phyloP scores from a whole-genome alignment of 1,139 yeast genomes.

The Saccharomycopsis hybrid region DNA sequence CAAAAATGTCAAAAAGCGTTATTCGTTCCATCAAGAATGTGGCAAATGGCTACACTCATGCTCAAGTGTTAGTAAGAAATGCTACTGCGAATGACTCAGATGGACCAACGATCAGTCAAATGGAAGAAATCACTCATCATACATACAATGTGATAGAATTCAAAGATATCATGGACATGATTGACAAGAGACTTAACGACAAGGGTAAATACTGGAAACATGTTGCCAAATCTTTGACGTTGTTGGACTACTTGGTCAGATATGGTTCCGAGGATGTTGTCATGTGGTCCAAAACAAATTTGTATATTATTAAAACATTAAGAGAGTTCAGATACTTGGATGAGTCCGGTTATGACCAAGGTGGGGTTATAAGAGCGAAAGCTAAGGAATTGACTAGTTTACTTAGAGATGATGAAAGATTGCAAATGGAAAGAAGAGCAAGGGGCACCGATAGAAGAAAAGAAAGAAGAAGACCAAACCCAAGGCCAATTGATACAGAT shows the following conservation, averaged over 20 bases:
- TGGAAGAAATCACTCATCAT: conserved; percentile 77
- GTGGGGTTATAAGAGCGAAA: conserved; percentile 81
- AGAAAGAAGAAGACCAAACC: conserved; percentile 26
- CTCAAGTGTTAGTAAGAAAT: conserved; percentile 83
- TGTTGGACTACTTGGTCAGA: conserved; percentile 81
- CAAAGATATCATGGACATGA: conserved; percentile 90
- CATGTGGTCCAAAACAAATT: conserved; percentile 87
- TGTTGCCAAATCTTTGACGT: conserved; percentile 84
- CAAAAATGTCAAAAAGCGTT: conserved; percentile 62
- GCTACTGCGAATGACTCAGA: conserved; percentile 88
- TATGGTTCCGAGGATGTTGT: conserved; percentile 90
- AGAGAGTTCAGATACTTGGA: conserved; percentile 87
- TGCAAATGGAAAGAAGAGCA: conserved; percentile 58
- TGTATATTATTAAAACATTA: conserved; percentile 83
- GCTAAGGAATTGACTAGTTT: conserved; percentile 84
- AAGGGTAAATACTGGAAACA: conserved; percentile 99
- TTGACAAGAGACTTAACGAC: conserved; percentile 88
- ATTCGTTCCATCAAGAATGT: conserved; percentile 89
- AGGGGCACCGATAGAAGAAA: conserved; percentile 27
- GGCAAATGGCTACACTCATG: conserved; percentile 83
- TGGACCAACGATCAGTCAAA: conserved; percentile 75
- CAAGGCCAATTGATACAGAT: conserved; percentile 28
- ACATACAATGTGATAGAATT: conserved; percentile 75
- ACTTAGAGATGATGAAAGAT: conserved; percentile 76
- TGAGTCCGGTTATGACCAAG: conserved; percentile 78